Base-by-base conservation (phyloP, 352 stramenopile genomes). In the Pythium phragmiticola region DNA sequence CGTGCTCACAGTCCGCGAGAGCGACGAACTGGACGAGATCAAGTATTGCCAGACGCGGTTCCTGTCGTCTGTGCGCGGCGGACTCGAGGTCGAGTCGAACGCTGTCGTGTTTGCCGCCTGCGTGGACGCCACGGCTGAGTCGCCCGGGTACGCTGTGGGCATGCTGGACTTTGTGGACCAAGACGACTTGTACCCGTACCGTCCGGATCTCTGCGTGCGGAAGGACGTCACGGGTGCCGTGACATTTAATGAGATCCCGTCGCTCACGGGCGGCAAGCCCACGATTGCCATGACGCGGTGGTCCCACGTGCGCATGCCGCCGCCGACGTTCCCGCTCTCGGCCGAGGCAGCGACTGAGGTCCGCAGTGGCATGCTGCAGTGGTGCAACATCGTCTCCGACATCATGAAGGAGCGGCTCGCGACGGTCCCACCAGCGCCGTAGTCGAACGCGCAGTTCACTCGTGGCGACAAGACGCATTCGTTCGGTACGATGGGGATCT, bases 51-150 rank as follows among this genome's bases (percentile, higher is more conserved):
- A 69, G 16, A 13, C 14, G 7, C 53, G 62, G 14, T 58, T 64
- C 48, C 19, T 69, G 11, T 48, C 45, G 34, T 33, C 62, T 4
- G 2, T 69, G 2, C 46, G 36, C 11, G 55, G 47, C 4, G 49
- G 49, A 14, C 12, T 69, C 47, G 62, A 69, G 37, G n/a, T 63
- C 41, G 62, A 69, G 30, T n/a, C 43, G 26, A 70, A 70, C 39
- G 33, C 26, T 21, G 46, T 48, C 19, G 58, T 56, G 42, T 60
- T 66, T 12, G 51, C 48, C 5, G 36, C 43, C 7, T 63, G 30
- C 33, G 19, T 55, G 5, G 56, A 57, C 5, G 34, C 19, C 3
- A 51, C 57, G 6, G 13, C 39, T 1, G n/a, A 41, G 2, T 37
- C 42, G 3, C 37, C 51, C 4, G 39, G 33, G 0, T 57, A 26